Evolutionary conservation across 805 yeast species (phyloP).

Genomic region (Candida fluviatilis): DNA sequence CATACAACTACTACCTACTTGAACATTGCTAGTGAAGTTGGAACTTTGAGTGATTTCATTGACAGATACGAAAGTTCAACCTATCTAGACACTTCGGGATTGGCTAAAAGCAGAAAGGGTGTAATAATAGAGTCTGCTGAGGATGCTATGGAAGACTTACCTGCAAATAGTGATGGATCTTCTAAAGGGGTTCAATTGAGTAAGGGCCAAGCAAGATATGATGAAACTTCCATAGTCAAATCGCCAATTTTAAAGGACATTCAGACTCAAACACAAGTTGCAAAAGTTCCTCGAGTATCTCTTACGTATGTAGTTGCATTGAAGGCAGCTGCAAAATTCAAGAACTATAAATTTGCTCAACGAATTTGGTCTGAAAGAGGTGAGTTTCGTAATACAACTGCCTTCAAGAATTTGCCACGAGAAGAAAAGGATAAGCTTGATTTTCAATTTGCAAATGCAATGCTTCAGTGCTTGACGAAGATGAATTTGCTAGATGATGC

Average conservation of each 20-base stretch:
- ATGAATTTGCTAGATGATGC: constrained; percentile 66
- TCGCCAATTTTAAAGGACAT: constrained; percentile 17
- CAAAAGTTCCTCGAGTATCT: constrained; percentile 28
- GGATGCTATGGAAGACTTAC: neutral
- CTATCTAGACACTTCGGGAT: constrained; percentile 21
- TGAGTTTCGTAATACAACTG: constrained; percentile 49
- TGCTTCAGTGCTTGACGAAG: constrained; percentile 57
- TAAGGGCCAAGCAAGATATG: constrained; percentile 4
- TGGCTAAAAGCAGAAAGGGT: constrained; percentile 12
- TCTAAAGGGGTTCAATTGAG: neutral
- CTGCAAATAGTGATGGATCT: neutral
- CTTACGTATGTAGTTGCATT: constrained; percentile 57
- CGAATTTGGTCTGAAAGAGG: constrained; percentile 80
- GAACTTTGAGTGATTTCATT: constrained; percentile 28
- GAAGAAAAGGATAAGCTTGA: constrained; percentile 44
- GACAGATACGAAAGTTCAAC: constrained; percentile 29
- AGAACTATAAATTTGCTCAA: constrained; percentile 56
- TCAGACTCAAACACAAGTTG: constrained; percentile 3
- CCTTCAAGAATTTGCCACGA: constrained; percentile 41
- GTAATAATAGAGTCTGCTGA: constrained; percentile 11
- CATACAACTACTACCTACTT: constrained; percentile 49
- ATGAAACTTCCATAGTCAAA: constrained; percentile 11
- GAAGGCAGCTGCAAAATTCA: constrained; percentile 58
- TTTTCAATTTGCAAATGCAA: constrained; percentile 65
- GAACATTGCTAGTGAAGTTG: constrained; percentile 39